phyloP scores from a whole-genome alignment of 1,284 basidiomycete species.

The Rhodotorula sp. region DNA sequence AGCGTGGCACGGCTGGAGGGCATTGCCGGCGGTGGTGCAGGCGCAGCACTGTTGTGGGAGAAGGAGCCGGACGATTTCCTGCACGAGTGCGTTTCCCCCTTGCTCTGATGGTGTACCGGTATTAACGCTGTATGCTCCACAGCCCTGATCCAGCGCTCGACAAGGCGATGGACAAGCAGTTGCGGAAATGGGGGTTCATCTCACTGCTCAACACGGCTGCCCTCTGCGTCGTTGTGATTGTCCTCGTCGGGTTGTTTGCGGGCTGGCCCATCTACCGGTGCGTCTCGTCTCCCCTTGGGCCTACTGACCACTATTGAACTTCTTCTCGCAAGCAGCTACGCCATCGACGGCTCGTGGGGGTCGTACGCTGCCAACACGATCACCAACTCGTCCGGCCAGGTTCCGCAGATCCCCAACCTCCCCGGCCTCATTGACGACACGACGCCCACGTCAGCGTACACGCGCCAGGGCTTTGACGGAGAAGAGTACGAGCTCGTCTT shows the following conservation, averaged over 20 bases:
- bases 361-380: conserved; percentile 12
- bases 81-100: conserved; percentile 21
- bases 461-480: conserved; percentile 45
- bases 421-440: conserved; percentile 51
- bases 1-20: conserved; percentile 28
- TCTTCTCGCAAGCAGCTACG: background rate
- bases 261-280: conserved; percentile 41
- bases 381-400: conserved; percentile 45
- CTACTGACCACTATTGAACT: background rate
- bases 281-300: background rate
- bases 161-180: conserved; percentile 38
- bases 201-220: conserved; percentile 37
- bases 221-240: conserved; percentile 37
- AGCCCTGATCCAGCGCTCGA: conserved; percentile 40
- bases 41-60: conserved; percentile 41
- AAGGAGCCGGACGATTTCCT: conserved; percentile 45
- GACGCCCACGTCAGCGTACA: conserved; percentile 47
- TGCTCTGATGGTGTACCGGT: background rate
- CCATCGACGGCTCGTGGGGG: conserved; percentile 18
- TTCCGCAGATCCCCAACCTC: conserved; percentile 41
- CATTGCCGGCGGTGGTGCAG: conserved; percentile 21
- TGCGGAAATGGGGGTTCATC: conserved; percentile 17
- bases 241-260: conserved; percentile 40
- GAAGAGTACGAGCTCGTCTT: conserved; percentile 61
- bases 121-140: background rate